Evolutionary conservation across 2,329 filamentous ascomycete genomes (phyloP).

Genomic region (Berkeleyomyces basicola): DNA sequence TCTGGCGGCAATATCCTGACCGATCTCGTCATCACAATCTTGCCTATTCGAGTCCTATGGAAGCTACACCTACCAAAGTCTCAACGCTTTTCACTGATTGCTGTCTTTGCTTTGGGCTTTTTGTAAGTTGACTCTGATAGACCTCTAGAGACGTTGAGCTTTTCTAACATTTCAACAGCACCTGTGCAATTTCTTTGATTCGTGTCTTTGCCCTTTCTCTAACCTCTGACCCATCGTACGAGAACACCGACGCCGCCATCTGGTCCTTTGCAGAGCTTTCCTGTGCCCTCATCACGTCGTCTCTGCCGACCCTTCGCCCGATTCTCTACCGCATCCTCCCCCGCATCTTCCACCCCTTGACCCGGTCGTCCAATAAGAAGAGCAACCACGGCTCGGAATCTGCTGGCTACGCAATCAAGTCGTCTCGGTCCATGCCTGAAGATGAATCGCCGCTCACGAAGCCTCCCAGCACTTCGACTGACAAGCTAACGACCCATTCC

Average conservation of each 20-base stretch:
- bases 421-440: not conserved
- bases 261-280: constrained; percentile 17
- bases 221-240: constrained; percentile 16
- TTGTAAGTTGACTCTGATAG: constrained; percentile 13
- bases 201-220: constrained; percentile 16
- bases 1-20: constrained; percentile 15
- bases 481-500: not conserved
- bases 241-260: constrained; percentile 17
- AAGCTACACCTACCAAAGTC: constrained; percentile 13
- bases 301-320: constrained; percentile 17
- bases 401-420: not conserved
- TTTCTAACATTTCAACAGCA: constrained; percentile 11
- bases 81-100: constrained; percentile 15
- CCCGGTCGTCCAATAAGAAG: not conserved
- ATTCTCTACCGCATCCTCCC: constrained; percentile 18
- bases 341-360: constrained; percentile 13
- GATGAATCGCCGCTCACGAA: not conserved
- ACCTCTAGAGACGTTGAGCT: too few relatives aligned
- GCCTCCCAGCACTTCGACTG: constrained; percentile 2
- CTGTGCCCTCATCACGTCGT: constrained; percentile 17
- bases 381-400: not conserved
- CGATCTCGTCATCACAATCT: constrained; percentile 13
- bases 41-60: constrained; percentile 15
- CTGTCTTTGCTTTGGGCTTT: constrained; percentile 16
- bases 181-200: constrained; percentile 18